phyloP scores from a whole-genome alignment of 331 rosid species.

The Quercus lobata region DNA sequence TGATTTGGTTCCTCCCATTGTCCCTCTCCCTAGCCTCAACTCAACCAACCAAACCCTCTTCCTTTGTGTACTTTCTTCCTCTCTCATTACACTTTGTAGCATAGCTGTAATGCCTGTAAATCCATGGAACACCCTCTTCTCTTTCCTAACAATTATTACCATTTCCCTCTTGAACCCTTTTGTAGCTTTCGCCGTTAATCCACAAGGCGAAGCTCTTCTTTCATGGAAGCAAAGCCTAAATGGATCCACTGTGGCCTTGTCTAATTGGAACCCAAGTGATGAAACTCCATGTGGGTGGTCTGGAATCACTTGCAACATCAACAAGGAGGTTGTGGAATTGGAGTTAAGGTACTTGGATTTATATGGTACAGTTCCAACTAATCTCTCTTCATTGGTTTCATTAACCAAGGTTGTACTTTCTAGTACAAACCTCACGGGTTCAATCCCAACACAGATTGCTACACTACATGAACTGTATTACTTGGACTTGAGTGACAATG shows the following conservation, averaged over 20 bases:
- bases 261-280: slow-evolving; percentile 60
- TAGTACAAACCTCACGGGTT: slow-evolving; percentile 78
- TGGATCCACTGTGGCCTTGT: slow-evolving; percentile 43
- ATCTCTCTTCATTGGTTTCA: slow-evolving; percentile 59
- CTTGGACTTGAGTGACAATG: slow-evolving; percentile 85
- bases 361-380: slow-evolving; percentile 53
- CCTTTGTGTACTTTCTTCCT: slow-evolving; percentile 23
- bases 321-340: slow-evolving; percentile 48
- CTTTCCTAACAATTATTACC: slow-evolving; percentile 26
- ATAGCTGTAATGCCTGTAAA: slow-evolving; percentile 81
- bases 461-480: slow-evolving; percentile 31
- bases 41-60: slow-evolving; percentile 22
- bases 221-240: slow-evolving; percentile 75
- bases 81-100: slow-evolving; percentile 57
- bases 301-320: slow-evolving; percentile 72
- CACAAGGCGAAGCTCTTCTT: slow-evolving; percentile 77
- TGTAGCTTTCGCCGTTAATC: slow-evolving; percentile 49
- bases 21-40: slow-evolving; percentile 74
- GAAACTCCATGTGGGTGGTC: slow-evolving; percentile 83
- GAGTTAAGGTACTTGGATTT: slow-evolving; percentile 65
- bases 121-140: slow-evolving; percentile 51
- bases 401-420: slow-evolving; percentile 53
- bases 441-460: slow-evolving; percentile 64
- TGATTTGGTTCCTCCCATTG: slow-evolving; percentile 80
- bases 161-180: slow-evolving; percentile 25